phyloP scores from a whole-genome alignment of 805 yeast genomes.

The Candida yuanshanica region DNA sequence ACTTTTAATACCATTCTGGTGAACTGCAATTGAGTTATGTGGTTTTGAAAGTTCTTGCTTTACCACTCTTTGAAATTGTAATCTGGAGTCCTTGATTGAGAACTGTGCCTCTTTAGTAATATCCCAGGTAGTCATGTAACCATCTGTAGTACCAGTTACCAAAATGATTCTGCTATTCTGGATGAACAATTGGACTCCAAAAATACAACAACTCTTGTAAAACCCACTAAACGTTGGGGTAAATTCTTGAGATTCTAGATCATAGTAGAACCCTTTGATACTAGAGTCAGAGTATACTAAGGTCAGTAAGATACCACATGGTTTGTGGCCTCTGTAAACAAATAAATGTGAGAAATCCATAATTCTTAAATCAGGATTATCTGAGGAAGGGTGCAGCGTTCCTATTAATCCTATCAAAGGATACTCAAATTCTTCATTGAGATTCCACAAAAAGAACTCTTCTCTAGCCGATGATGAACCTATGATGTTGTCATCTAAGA shows the following conservation, averaged over 20 bases:
- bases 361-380: slow-evolving; percentile 77
- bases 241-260: slow-evolving; percentile 33
- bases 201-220: slow-evolving; percentile 73
- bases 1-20: slow-evolving; percentile 81
- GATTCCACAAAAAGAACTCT: slow-evolving; percentile 78
- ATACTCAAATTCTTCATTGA: slow-evolving; percentile 31
- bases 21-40: slow-evolving; percentile 46
- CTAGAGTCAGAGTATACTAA: slow-evolving; percentile 85
- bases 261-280: slow-evolving; percentile 59
- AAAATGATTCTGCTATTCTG: slow-evolving; percentile 29
- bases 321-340: slow-evolving; percentile 24
- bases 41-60: slow-evolving; percentile 22
- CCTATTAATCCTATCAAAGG: slow-evolving; percentile 47
- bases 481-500: slow-evolving; percentile 45
- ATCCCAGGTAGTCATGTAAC: slow-evolving; percentile 61
- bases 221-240: slow-evolving; percentile 37
- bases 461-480: slow-evolving; percentile 77
- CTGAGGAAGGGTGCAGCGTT: slow-evolving; percentile 47
- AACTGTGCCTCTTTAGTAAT: slow-evolving; percentile 29
- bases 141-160: slow-evolving; percentile 76
- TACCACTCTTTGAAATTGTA: slow-evolving; percentile 2
- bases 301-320: slow-evolving; percentile 46
- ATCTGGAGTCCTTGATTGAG: slow-evolving; percentile 6
- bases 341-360: slow-evolving; percentile 71
- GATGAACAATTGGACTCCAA: slow-evolving; percentile 48